Evolutionary conservation across 2,329 filamentous ascomycete species (phyloP), one percentile per base, ranked within the genome.

Genomic region (Stemphylium vesicarium): DNA sequence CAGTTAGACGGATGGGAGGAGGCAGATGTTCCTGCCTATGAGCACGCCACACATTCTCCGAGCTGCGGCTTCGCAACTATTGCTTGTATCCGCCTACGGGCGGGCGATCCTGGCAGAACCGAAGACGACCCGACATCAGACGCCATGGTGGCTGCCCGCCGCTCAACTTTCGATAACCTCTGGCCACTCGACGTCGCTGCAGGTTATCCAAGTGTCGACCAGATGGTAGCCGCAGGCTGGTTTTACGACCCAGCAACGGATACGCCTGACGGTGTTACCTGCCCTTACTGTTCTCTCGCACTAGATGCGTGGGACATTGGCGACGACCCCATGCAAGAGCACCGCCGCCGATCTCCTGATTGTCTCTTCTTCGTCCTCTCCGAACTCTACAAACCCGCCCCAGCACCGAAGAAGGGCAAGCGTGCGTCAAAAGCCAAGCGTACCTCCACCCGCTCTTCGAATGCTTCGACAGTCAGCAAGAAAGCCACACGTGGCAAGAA

Each of bases 231-330:
- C 62, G 91, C 92, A 24, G 95, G 95, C 10, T 99, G 94, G 93
- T 92, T 90, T 71, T 97, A 93, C 77, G 96, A 92, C 20, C 93
- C 95, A 0, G 91, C 86, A 5, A 79, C 85, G 38, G 92, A 94
- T 38, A 91, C 88, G 11, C 88, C 95, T 62, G 95, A 99, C 74
- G 91, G 94, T 78, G 91, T 91, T 9, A 95, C 90, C 10, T 99
- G 95, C 73, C 84, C 90, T 24, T 97, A 98, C 77, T 99, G 95
- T 78, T 86, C 90, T 53, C 79, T 98, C 13, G 92, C 89, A 10
- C 83, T 99, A 10, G 94, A 98, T 74, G 92, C 92, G 6, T 99
- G 96, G 95, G 95, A 98, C 71, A 88, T 89, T 1, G 88, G 88
- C 55, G 95, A 99, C 74, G 91, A 96, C 71, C 95, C 95, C 57